Conservation (phyloP, 345 rosid genomes). For the Clausena lansium region DNA sequence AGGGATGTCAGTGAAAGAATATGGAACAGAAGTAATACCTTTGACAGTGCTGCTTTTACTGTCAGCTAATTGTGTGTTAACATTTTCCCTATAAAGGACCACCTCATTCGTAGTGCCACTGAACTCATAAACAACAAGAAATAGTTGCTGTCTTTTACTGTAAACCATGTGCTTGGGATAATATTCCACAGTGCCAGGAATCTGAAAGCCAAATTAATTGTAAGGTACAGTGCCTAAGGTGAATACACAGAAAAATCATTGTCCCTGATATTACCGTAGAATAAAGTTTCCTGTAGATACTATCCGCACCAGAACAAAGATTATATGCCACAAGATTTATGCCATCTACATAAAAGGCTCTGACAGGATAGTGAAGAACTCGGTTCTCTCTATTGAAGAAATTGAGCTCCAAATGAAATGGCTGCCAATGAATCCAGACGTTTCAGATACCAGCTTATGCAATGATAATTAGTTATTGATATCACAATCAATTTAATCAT, state of each 20-base stretch:
- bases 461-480: constrained; percentile 13
- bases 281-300: constrained; percentile 79
- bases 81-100: constrained; percentile 90
- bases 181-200: constrained; percentile 79
- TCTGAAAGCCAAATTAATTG: constrained; percentile 44
- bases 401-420: constrained; percentile 96
- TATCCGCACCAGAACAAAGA: constrained; percentile 83
- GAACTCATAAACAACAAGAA: constrained; percentile 85
- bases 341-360: constrained; percentile 89
- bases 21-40: constrained; percentile 46
- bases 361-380: constrained; percentile 92
- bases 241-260: constrained; percentile 4
- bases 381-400: constrained; percentile 90
- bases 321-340: constrained; percentile 80
- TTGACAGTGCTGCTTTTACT: constrained; percentile 76
- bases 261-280: constrained; percentile 55
- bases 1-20: neutral
- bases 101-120: constrained; percentile 82
- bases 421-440: constrained; percentile 54
- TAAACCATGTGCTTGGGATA: constrained; percentile 69
- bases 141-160: constrained; percentile 70
- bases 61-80: constrained; percentile 58
- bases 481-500: constrained; percentile 13
- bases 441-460: constrained; percentile 29
- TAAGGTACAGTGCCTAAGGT: constrained; percentile 7